Evolutionary conservation across 2,329 filamentous ascomycete genomes (phyloP).

Genomic region (Fusarium sterilihyphosum): DNA sequence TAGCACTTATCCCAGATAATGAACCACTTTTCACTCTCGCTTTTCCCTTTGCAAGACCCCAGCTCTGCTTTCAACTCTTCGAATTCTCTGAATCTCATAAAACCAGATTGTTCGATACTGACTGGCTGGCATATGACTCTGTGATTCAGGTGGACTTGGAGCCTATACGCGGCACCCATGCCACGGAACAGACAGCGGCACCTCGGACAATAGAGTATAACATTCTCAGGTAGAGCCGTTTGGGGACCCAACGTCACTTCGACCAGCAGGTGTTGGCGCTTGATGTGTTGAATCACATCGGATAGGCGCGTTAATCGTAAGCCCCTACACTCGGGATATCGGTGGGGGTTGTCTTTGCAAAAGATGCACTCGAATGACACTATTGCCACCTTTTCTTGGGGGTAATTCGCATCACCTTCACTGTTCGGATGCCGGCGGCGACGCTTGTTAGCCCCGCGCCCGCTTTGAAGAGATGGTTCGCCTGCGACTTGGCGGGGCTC

Average conservation of each 20-base stretch:
- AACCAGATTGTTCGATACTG: neutral
- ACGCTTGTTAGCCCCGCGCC: neutral
- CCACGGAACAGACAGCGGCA: neutral
- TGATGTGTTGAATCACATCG: too few species aligned
- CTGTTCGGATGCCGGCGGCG: neutral
- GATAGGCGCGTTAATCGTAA: too few species aligned
- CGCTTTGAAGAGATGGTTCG: neutral
- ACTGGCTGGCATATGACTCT: neutral
- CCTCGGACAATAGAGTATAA: neutral
- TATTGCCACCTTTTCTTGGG: rapidly evolving
- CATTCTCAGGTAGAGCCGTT: too few species aligned
- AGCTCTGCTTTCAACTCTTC: too few species aligned
- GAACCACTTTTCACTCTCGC: neutral
- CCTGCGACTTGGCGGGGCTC: neutral
- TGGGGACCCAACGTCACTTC: too few species aligned
- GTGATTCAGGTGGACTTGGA: neutral
- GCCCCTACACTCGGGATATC: too few species aligned
- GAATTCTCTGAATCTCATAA: too few species aligned
- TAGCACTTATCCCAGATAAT: neutral
- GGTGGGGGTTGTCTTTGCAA: too few species aligned
- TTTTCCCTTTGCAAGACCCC: too few species aligned
- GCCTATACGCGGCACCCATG: neutral
- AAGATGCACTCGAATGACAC: rapidly evolving
- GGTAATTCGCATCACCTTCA: too few species aligned
- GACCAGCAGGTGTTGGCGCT: too few species aligned